A percentile compares a stretch with the other conserved stretches of the same genome.
Conservation (phyloP, 2,329 filamentous ascomycete genomes). For the Phaeosphaeria sp. region DNA sequence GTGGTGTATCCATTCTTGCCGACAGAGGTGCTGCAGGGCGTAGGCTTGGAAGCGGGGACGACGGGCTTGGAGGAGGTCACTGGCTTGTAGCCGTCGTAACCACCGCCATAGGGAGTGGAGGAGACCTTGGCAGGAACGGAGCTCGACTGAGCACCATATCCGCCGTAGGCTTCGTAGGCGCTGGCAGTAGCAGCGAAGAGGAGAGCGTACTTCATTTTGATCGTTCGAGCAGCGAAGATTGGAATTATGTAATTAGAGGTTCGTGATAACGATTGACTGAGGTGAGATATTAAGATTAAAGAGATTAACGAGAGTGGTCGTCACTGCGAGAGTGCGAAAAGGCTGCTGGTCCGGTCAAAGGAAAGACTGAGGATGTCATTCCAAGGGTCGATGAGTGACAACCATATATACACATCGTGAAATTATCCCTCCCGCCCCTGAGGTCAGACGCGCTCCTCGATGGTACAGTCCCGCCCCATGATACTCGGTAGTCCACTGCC, state of each 20-base stretch:
- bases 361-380: constrained; percentile 21
- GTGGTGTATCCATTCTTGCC: constrained; percentile 35
- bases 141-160: constrained; percentile 17
- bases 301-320: constrained; percentile 17
- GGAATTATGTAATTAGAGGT: constrained; percentile 15
- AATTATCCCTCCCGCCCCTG: constrained; percentile 14
- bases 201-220: constrained; percentile 32
- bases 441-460: constrained; percentile 5
- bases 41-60: constrained; percentile 19
- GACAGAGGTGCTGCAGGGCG: constrained; percentile 12
- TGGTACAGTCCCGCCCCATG: background rate
- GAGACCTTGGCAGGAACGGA: constrained; percentile 15
- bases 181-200: constrained; percentile 36
- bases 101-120: constrained; percentile 13
- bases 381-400: background rate
- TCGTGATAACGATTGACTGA: constrained; percentile 34
- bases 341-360: constrained; percentile 25
- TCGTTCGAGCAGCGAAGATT: constrained; percentile 5
- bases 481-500: background rate
- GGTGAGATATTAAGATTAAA: constrained; percentile 24
- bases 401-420: constrained; percentile 15
- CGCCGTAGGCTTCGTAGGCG: constrained; percentile 27
- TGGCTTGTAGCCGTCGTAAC: constrained; percentile 16
- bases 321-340: constrained; percentile 25
- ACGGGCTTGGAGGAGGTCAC: constrained; percentile 19